Percentiles rank a stretch among this genome's conserved stretches.
phyloP scores from a whole-genome alignment of 2,329 filamentous ascomycete genomes.

The Neonectria coccinea region DNA sequence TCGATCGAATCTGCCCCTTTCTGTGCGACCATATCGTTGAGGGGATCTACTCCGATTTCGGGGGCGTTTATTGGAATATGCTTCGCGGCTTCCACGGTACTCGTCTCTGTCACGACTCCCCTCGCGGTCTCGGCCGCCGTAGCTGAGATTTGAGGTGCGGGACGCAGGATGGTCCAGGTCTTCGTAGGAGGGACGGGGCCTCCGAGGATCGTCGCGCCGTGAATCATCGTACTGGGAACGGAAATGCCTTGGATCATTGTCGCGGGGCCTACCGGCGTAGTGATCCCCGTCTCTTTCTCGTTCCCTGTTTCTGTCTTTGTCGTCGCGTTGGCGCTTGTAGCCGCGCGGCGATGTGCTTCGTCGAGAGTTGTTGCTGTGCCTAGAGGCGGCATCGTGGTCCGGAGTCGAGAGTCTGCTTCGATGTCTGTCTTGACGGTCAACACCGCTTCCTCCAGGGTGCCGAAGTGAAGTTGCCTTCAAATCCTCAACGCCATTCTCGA shows the following conservation, averaged over 20 bases:
- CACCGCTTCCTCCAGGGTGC: slow-evolving; percentile 80
- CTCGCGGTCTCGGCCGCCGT: slow-evolving; percentile 65
- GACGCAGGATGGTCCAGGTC: slow-evolving; percentile 66
- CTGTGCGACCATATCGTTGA: slow-evolving; percentile 54
- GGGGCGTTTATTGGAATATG: slow-evolving; percentile 64
- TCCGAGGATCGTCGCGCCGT: slow-evolving; percentile 59
- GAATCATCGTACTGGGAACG: slow-evolving; percentile 73
- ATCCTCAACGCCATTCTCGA: slow-evolving; percentile 74
- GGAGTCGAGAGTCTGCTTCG: slow-evolving; percentile 71
- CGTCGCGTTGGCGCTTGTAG: slow-evolving; percentile 75
- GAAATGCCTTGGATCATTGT: slow-evolving; percentile 68
- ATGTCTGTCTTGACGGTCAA: slow-evolving; percentile 94
- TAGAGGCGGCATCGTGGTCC: slow-evolving; percentile 61
- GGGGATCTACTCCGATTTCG: slow-evolving; percentile 68
- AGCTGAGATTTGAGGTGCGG: slow-evolving; percentile 55
- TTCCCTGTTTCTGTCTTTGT: slow-evolving; percentile 63
- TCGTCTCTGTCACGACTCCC: slow-evolving; percentile 49
- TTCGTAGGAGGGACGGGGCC: slow-evolving; percentile 64
- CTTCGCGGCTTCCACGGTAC: slow-evolving; percentile 57
- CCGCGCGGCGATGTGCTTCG: slow-evolving; percentile 72
- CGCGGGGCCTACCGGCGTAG: slow-evolving; percentile 61
- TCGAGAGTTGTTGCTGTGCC: slow-evolving; percentile 56
- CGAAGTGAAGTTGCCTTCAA: slow-evolving; percentile 90
- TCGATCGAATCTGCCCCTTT: slow-evolving; percentile 51
- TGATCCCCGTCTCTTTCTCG: slow-evolving; percentile 51